Conservation (phyloP, 441 rosid genomes). For the Pelargonium exstipulatum region DNA sequence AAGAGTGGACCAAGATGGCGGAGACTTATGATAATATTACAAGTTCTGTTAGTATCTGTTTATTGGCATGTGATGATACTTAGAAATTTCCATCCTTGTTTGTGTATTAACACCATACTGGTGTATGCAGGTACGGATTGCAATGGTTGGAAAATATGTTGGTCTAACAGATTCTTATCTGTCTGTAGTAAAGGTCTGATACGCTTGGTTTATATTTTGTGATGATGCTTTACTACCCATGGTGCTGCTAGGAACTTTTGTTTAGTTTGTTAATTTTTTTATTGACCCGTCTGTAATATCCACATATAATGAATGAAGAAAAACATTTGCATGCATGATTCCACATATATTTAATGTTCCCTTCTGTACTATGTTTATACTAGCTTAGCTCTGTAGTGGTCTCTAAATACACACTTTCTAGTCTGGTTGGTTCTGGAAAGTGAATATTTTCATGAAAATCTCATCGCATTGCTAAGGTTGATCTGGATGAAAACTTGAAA, state of each 20-base stretch:
- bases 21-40: conserved; percentile 56
- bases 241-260: neutral
- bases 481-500: neutral
- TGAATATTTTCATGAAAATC: neutral
- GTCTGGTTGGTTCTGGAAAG: too few relatives aligned
- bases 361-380: neutral
- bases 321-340: neutral
- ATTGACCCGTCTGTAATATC: neutral
- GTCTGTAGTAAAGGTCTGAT: conserved; percentile 61
- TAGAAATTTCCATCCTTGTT: conserved; percentile 14
- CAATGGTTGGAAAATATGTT: conserved; percentile 70
- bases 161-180: conserved; percentile 68
- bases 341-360: neutral
- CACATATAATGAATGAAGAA: neutral
- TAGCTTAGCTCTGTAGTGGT: neutral
- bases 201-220: neutral
- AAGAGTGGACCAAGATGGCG: conserved; percentile 61
- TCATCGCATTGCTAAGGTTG: conserved; percentile 7
- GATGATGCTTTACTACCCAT: neutral
- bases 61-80: conserved; percentile 12
- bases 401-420: too few relatives aligned
- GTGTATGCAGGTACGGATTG: conserved; percentile 55
- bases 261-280: too few relatives aligned
- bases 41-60: conserved; percentile 32
- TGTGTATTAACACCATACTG: conserved; percentile 20